Percentiles rank a stretch among this genome's conserved stretches.
These are phyloP conservation scores for Tephrocybe rancida DNA, from an alignment of 768 basidiomycete genomes.

Conservation along the genomic window DNA sequence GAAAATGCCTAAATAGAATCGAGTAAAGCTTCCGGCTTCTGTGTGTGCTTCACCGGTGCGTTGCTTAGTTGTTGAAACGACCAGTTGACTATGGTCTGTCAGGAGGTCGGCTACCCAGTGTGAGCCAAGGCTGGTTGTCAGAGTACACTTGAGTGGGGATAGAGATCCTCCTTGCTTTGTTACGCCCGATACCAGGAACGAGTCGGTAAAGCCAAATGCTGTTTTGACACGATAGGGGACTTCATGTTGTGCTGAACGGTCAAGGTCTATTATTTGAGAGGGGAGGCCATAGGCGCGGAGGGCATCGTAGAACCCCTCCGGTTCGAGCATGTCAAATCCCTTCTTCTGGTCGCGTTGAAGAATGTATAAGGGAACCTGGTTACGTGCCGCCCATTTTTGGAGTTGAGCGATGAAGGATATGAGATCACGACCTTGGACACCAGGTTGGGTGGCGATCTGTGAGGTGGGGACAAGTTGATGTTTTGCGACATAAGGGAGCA, in stretches of 20 bases:
- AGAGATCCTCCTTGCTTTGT: constrained; percentile 3
- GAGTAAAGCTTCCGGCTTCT: too few relatives aligned
- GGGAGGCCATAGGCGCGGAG: constrained; percentile 19
- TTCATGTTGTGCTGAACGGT: constrained; percentile 18
- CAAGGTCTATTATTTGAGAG: constrained; percentile 13
- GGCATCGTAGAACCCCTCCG: constrained; percentile 25
- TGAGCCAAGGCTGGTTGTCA: background rate
- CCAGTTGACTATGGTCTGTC: too few relatives aligned
- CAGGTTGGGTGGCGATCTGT: constrained; percentile 20
- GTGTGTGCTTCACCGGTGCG: too few relatives aligned
- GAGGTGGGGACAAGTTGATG: constrained; percentile 15
- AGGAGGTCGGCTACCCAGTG: too few relatives aligned
- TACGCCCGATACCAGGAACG: background rate
- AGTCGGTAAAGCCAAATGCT: background rate
- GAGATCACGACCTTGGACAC: constrained; percentile 19
- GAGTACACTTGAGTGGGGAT: constrained; percentile 1
- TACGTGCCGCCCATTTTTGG: constrained; percentile 15
- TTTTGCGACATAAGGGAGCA: constrained; percentile 17
- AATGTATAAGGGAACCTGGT: constrained; percentile 10
- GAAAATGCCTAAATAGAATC: too few relatives aligned
- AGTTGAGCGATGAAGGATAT: constrained; percentile 15
- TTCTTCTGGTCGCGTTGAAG: constrained; percentile 24
- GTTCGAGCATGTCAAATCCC: constrained; percentile 23
- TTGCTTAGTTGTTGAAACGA: too few relatives aligned
- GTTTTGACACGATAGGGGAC: constrained; percentile 2